phyloP scores from a whole-genome alignment of 2,329 filamentous ascomycete species.

The Beauveria sp. region DNA sequence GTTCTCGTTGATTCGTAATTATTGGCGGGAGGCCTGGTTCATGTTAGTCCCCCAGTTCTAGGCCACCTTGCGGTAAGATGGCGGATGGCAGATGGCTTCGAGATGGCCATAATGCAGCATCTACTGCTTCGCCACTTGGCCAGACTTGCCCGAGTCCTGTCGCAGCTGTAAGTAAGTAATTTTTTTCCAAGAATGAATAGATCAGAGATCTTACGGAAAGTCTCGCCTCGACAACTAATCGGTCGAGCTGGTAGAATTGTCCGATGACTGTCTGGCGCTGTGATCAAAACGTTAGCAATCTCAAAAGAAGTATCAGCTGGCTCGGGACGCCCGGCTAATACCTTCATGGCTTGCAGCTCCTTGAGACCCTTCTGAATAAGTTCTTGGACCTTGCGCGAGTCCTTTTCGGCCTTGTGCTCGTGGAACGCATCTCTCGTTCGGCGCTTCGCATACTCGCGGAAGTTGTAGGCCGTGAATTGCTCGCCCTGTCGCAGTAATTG shows the following conservation, averaged over 20 bases:
- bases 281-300: constrained; percentile 10
- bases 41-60: background rate
- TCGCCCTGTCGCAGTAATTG: constrained; percentile 78
- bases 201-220: constrained; percentile 54
- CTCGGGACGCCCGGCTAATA: constrained; percentile 29
- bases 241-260: constrained; percentile 88
- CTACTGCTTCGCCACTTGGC: constrained; percentile 66
- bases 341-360: constrained; percentile 86
- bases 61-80: background rate
- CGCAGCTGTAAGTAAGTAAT: constrained; percentile 38
- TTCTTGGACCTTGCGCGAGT: constrained; percentile 74
- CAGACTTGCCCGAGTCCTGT: constrained; percentile 60
- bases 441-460: constrained; percentile 90
- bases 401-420: constrained; percentile 65
- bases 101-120: constrained; percentile 59
- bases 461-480: constrained; percentile 93
- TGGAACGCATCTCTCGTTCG: constrained; percentile 86
- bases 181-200: background rate
- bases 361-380: constrained; percentile 81
- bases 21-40: background rate
- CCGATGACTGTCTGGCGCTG: constrained; percentile 93
- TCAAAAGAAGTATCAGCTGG: background rate
- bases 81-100: background rate
- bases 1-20: background rate
- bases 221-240: constrained; percentile 84